Evolutionary conservation across 345 rosid genomes (phyloP).

Genomic region (Brassica rapa): DNA sequence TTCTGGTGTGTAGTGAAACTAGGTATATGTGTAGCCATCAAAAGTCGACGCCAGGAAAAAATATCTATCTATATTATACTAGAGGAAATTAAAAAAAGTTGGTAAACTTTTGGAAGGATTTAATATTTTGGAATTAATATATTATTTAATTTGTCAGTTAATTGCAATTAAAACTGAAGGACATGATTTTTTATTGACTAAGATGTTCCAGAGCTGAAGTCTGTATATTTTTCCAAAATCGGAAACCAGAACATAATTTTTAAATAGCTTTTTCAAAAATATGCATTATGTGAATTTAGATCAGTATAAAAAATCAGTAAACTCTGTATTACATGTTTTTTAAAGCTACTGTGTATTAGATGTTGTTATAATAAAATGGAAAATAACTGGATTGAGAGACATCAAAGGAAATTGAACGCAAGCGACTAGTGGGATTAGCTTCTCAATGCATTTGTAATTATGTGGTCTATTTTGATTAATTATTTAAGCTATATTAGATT

Average conservation of each 20-base stretch:
- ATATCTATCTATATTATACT: not conserved
- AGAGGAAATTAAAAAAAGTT: not conserved
- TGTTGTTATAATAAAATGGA: not conserved
- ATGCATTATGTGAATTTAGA: not conserved
- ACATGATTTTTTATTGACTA: not conserved
- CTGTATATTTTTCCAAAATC: not conserved
- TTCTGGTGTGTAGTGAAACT: conserved; percentile 8
- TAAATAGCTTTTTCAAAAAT: not conserved
- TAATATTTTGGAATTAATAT: not conserved
- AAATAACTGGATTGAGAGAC: not conserved
- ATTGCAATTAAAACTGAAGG: not conserved
- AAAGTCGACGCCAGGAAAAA: not conserved
- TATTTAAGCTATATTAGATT: not conserved
- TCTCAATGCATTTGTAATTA: conserved; percentile 10
- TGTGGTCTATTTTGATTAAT: not conserved
- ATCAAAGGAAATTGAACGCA: conserved; percentile 6
- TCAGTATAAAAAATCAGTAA: not conserved
- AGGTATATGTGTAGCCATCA: not conserved
- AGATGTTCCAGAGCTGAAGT: not conserved
- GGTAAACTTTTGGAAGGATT: not conserved
- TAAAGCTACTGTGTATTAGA: not conserved
- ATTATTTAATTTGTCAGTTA: not conserved
- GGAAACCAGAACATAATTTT: not conserved
- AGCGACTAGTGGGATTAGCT: not conserved
- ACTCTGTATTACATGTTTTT: not conserved